Evolutionary conservation across 2,329 filamentous ascomycete species (phyloP).

Genomic region (Fusarium siculi): DNA sequence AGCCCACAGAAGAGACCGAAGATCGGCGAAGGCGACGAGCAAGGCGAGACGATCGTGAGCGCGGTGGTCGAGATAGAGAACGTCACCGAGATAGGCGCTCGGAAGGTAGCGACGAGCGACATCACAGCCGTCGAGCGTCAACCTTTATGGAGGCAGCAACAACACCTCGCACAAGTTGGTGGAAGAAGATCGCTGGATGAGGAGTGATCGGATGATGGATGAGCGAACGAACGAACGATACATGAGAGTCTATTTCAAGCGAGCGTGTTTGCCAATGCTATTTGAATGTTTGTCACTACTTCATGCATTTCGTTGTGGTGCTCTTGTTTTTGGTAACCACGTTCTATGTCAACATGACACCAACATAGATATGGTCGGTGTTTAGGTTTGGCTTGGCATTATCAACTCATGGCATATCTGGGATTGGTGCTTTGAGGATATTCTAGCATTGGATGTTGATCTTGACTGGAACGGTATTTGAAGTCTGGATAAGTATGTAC

Average conservation of each 20-base stretch:
- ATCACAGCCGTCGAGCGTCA: constrained; percentile 54
- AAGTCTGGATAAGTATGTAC: constrained; percentile 3
- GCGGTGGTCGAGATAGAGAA: constrained; percentile 20
- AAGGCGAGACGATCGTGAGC: constrained; percentile 55
- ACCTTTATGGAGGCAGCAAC: constrained; percentile 56
- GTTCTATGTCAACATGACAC: constrained; percentile 23
- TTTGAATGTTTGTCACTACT: constrained; percentile 27
- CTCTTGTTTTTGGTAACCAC: constrained; percentile 16
- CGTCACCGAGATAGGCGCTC: constrained; percentile 47
- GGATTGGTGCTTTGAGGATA: constrained; percentile 28
- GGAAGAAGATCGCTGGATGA: constrained; percentile 65
- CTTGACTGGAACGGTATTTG: neutral
- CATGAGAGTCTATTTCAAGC: constrained; percentile 39
- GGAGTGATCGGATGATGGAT: constrained; percentile 42
- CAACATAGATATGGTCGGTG: constrained; percentile 5
- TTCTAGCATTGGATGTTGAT: constrained; percentile 18
- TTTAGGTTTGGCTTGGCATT: constrained; percentile 22
- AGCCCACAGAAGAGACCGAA: constrained; percentile 55
- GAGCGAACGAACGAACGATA: constrained; percentile 30
- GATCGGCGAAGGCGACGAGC: constrained; percentile 56
- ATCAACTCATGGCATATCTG: constrained; percentile 19
- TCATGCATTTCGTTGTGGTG: neutral
- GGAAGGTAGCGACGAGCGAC: constrained; percentile 58
- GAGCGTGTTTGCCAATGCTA: constrained; percentile 40
- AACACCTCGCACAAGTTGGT: constrained; percentile 67